These are phyloP conservation scores for Arthroderma sp. DNA, from an alignment of 2,329 filamentous ascomycete genomes.

Conservation along the genomic window DNA sequence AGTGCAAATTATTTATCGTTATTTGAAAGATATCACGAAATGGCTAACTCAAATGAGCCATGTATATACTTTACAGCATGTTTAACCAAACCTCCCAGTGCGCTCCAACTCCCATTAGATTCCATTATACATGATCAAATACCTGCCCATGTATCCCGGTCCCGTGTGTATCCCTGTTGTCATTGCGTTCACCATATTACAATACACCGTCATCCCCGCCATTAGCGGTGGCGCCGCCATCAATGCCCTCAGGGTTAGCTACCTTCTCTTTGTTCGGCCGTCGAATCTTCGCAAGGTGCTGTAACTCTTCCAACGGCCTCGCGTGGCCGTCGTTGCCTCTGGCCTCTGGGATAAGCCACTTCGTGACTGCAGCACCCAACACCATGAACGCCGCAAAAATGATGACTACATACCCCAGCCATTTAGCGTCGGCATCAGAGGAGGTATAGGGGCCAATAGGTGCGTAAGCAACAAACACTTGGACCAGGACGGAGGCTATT, in stretches of 20 bases:
- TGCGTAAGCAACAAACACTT: background rate
- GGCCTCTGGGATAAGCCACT: slow-evolving; percentile 13
- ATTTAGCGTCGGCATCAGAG: background rate
- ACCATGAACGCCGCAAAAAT: slow-evolving; percentile 15
- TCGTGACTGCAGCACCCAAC: slow-evolving; percentile 10
- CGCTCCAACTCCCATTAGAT: background rate
- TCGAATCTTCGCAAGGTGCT: slow-evolving; percentile 16
- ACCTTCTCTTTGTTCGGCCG: slow-evolving; percentile 2
- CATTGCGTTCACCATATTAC: background rate
- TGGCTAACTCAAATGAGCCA: too few species aligned
- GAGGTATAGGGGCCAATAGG: background rate
- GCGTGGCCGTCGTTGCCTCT: slow-evolving; percentile 11
- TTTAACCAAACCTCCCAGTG: background rate
- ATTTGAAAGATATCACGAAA: too few species aligned
- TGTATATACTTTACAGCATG: background rate
- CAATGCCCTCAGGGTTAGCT: background rate
- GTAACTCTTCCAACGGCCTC: slow-evolving; percentile 14
- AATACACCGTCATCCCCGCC: background rate
- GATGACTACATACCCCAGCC: slow-evolving; percentile 13
- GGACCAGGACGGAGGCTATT: slow-evolving; percentile 41
- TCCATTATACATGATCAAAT: background rate
- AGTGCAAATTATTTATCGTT: too few species aligned
- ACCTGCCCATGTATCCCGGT: background rate
- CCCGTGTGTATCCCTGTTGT: background rate
- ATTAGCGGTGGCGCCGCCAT: background rate